Conservation (phyloP, 148 eudicot genomes). For the Drosera capensis region DNA sequence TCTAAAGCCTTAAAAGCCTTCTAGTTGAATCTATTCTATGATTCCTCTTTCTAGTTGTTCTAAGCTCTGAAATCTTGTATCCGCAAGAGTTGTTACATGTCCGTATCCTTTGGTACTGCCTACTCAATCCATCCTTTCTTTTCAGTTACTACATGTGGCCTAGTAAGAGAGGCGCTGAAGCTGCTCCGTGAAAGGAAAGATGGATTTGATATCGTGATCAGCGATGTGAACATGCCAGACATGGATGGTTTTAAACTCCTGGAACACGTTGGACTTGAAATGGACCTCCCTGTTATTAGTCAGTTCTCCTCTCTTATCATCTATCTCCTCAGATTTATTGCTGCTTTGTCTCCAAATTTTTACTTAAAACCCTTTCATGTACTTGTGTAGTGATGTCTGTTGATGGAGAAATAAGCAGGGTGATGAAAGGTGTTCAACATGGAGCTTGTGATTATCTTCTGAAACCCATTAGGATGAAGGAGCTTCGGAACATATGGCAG, state of each 20-base stretch:
- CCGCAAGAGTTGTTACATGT: too few species aligned
- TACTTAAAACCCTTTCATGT: conserved; percentile 4
- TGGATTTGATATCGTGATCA: conserved; percentile 86
- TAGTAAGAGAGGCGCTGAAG: conserved; percentile 76
- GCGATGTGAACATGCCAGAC: conserved; percentile 99
- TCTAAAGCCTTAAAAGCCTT: too few species aligned
- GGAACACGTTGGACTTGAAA: conserved; percentile 93
- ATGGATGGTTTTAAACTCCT: conserved; percentile 99
- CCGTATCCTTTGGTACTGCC: background rate
- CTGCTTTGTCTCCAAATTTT: background rate
- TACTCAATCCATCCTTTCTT: conserved; percentile 3
- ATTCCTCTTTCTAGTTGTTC: too few species aligned
- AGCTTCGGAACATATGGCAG: conserved; percentile 93
- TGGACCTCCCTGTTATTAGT: conserved; percentile 99
- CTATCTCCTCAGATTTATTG: conserved; percentile 2
- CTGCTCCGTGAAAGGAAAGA: conserved; percentile 82
- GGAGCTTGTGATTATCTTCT: conserved; percentile 97
- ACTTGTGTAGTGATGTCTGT: conserved; percentile 91
- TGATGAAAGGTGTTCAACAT: conserved; percentile 96
- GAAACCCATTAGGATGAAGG: conserved; percentile 95
- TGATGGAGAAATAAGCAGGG: conserved; percentile 91
- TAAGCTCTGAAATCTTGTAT: too few species aligned
- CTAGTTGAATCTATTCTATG: too few species aligned
- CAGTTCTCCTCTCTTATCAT: conserved; percentile 11
- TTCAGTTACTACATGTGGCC: conserved; percentile 84